Evolutionary conservation across 2,329 filamentous ascomycete genomes (phyloP), one percentile per base, ranked within the genome.

Genomic region (Colletotrichum sp.): DNA sequence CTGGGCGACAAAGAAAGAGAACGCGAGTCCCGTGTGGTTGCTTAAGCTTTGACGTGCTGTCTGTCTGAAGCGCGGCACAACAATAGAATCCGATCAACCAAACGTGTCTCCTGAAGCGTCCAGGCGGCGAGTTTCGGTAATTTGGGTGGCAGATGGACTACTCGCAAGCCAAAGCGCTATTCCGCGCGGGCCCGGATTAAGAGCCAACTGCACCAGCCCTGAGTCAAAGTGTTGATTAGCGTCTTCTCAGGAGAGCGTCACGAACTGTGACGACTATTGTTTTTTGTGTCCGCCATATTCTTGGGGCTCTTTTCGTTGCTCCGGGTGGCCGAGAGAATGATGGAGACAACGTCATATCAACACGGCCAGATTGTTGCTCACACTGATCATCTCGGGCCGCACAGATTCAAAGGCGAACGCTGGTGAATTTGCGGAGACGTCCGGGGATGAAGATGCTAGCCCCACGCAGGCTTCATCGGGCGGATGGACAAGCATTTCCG

Each of bases 201-300:
- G 55, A 62, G 74, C 70, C 52, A 59, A 69, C 34, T 39, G 71
- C 30, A 30, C 44, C 59, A 59, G 73, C 32, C 39, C 57, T 6
- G 59, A 59, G 74, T 76, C 74, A 73, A 69, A 65, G 74, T 64
- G 70, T 12, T 49, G 18, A 4, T 36, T 76, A 74, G 74, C 71
- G 74, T 65, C 32, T 52, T 13, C 24, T 66, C 59, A 66, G 65
- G 30, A 74, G 64, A 68, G 55, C 26, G 49, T 66, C 59, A 59
- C 62, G 62, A 62, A 34, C 13, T 36, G 55, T 26, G 32, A 30
- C 21, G 21, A 18, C 15, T 64, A 44, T n/a, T 57, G 12, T 26
- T 21, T 13, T 32, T 32, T 24, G 15, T 13, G 59, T 32, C 44
- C 16, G 44, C 44, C 18, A 21, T 52, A 8, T 63, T 63, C 18